Evolutionary conservation across 1,284 basidiomycete species (phyloP).

Genomic region (Heterobasidion irregulare): DNA sequence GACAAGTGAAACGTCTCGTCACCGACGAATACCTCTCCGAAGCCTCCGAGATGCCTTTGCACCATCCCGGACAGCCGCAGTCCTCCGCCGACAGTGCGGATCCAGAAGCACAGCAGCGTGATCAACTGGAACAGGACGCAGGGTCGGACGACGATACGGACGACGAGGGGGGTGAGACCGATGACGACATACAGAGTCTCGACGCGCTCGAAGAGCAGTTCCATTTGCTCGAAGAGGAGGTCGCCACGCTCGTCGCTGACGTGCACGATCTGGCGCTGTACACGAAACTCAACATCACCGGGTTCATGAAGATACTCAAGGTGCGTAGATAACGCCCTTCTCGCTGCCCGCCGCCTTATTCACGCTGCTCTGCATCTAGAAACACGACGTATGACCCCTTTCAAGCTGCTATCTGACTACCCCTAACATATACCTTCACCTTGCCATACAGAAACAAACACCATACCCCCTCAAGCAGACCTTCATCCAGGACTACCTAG

Average conservation of each 20-base stretch:
- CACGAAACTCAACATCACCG: conserved; percentile 94
- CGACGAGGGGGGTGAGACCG: conserved; percentile 47
- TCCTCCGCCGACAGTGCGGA: conserved; percentile 16
- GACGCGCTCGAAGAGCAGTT: conserved; percentile 87
- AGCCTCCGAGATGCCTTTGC: not conserved
- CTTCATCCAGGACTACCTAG: conserved; percentile 87
- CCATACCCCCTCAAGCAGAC: conserved; percentile 52
- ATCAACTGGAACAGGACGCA: conserved; percentile 54
- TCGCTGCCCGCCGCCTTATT: not conserved
- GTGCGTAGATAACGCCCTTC: conserved; percentile 22
- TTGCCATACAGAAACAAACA: conserved; percentile 67
- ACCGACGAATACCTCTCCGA: conserved; percentile 33
- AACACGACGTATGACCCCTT: conserved; percentile 63
- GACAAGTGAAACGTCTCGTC: conserved; percentile 72
- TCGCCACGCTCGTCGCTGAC: conserved; percentile 93
- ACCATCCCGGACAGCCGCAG: not conserved
- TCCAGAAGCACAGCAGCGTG: conserved; percentile 35
- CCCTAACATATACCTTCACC: not conserved
- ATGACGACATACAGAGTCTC: conserved; percentile 55
- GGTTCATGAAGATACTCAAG: conserved; percentile 99
- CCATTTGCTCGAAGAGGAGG: conserved; percentile 87
- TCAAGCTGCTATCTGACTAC: conserved; percentile 1
- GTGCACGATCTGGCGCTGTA: conserved; percentile 96
- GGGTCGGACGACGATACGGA: conserved; percentile 59
- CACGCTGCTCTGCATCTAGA: conserved; percentile 29